Evolutionary conservation across 192 early-diverging fungal genomes (phyloP).

Genomic region (Coemansia sp.): DNA sequence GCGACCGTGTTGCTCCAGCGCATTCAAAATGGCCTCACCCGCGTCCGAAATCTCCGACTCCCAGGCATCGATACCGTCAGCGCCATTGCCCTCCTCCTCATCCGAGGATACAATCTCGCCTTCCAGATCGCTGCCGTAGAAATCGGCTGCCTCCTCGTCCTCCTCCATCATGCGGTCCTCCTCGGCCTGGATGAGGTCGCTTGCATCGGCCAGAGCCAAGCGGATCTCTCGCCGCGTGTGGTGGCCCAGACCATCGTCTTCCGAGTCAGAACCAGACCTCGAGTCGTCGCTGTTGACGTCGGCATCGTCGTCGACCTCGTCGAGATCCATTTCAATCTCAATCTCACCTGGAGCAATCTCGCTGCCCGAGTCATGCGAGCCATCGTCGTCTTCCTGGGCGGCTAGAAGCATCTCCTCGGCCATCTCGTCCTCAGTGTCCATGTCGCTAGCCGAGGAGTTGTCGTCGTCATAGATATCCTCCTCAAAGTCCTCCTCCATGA

Average conservation of each 20-base stretch:
- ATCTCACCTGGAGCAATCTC: slow-evolving; percentile 56
- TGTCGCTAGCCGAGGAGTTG: slow-evolving; percentile 60
- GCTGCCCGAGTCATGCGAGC: slow-evolving; percentile 58
- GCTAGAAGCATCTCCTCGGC: slow-evolving; percentile 45
- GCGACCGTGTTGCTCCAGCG: slow-evolving; percentile 8
- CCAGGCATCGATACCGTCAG: slow-evolving; percentile 23
- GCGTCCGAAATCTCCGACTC: slow-evolving; percentile 26
- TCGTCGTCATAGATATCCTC: slow-evolving; percentile 56
- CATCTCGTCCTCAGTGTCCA: slow-evolving; percentile 68
- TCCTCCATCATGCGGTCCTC: slow-evolving; percentile 54
- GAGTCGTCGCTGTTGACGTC: slow-evolving; percentile 57
- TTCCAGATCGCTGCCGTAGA: slow-evolving; percentile 57
- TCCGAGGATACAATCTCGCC: slow-evolving; percentile 54
- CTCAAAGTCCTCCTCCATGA: slow-evolving; percentile 48
- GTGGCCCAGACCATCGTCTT: slow-evolving; percentile 32
- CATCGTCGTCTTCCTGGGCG: slow-evolving; percentile 61
- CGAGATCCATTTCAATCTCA: slow-evolving; percentile 51
- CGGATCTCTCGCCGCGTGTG: slow-evolving; percentile 35
- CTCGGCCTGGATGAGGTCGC: slow-evolving; percentile 39
- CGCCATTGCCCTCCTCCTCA: slow-evolving; percentile 51
- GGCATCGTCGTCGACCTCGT: slow-evolving; percentile 53
- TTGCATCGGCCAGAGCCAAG: slow-evolving; percentile 30
- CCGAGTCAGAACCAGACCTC: slow-evolving; percentile 51
- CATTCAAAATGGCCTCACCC: slow-evolving; percentile 11
- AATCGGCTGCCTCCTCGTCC: slow-evolving; percentile 55